Evolutionary conservation across 371 early-diverging fungal genomes (phyloP), one percentile per base, ranked within the genome.

Genomic region (Mucor plumbeus): DNA sequence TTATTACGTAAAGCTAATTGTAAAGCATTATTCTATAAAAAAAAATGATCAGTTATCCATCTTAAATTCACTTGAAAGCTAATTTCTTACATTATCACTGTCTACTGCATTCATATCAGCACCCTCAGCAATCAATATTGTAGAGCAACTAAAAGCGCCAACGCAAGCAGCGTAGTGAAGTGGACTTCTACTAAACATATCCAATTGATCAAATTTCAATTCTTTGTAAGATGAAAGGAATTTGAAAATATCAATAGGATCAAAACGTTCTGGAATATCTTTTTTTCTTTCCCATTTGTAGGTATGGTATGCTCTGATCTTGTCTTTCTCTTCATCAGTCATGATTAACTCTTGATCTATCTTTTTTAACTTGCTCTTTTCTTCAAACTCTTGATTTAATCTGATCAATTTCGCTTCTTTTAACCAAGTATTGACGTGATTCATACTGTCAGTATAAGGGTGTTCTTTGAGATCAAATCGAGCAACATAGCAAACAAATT

Each of bases 131-230:
- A 85, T 35, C 3, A 87, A 64, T n/a, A 78, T 67, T 5, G 81
- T 75, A 5, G 85, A 73, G 58, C 85, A 85, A 8, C 87, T 85
- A 56, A 84, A 88, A 5, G 90, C 86, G 8, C 87, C 88, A 5
- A 80, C 71, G 47, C 77, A 63, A 9, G 85, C 87, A 17, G 88
- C 85, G 64, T 90, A 90, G 60, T 90, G 90, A 17, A 90, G 65
- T 10, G 88, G 85, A 0, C 84, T 85, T 38, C 88, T 68, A 4
- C 82, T 80, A 71, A 84, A 80, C 0, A 56, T 35, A 47, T 84
- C 84, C n/a, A 44, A 19, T 1, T 55, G 50, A 26, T 82, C 80
- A 48, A 72, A 76, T 11, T 74, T 50, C 1, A 80, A 15, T 4
- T 56, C 58, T 38, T 62, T 56, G 17, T 34, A 63, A 6, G 44